Conservation (phyloP, 208 protist species). For the Trypanosoma cruzi region DNA sequence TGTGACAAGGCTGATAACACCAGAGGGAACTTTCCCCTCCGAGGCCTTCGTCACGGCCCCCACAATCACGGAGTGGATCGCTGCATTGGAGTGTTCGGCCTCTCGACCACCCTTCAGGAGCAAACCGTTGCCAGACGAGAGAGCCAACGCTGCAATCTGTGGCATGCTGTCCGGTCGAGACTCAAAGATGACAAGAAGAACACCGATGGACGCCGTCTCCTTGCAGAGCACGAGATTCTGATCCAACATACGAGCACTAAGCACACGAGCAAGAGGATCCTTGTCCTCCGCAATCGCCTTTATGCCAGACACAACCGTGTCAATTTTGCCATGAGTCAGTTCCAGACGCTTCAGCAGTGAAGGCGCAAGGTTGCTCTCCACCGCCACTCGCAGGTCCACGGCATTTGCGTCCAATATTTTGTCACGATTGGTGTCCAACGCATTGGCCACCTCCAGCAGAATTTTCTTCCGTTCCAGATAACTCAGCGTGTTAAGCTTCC, state of each 20-base stretch:
- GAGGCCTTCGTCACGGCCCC: conserved; percentile 45
- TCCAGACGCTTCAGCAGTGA: conserved; percentile 62
- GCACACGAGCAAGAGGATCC: conserved; percentile 60
- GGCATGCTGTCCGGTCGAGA: conserved; percentile 86
- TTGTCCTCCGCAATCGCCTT: conserved; percentile 38
- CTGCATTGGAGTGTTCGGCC: conserved; percentile 58
- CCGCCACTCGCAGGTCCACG: conserved; percentile 55
- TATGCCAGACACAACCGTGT: conserved; percentile 54
- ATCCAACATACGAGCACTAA: conserved; percentile 58
- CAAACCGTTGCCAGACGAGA: conserved; percentile 87
- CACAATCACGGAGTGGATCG: conserved; percentile 54
- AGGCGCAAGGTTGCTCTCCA: conserved; percentile 33
- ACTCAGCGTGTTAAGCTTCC: conserved; percentile 38
- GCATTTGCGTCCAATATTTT: conserved; percentile 75
- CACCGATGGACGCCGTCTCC: conserved; percentile 87
- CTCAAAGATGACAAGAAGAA: conserved; percentile 95
- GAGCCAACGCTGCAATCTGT: conserved; percentile 85
- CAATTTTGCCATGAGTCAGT: conserved; percentile 63
- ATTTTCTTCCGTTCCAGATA: conserved; percentile 39
- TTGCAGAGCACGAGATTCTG: conserved; percentile 77
- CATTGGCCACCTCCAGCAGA: conserved; percentile 56
- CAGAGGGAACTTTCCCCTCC: conserved; percentile 31
- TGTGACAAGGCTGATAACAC: conserved; percentile 61
- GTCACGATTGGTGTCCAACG: conserved; percentile 37
- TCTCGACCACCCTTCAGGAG: conserved; percentile 91